These are phyloP conservation scores for Phoma sp. DNA, from an alignment of 2,329 filamentous ascomycete species.

Conservation along the genomic window DNA sequence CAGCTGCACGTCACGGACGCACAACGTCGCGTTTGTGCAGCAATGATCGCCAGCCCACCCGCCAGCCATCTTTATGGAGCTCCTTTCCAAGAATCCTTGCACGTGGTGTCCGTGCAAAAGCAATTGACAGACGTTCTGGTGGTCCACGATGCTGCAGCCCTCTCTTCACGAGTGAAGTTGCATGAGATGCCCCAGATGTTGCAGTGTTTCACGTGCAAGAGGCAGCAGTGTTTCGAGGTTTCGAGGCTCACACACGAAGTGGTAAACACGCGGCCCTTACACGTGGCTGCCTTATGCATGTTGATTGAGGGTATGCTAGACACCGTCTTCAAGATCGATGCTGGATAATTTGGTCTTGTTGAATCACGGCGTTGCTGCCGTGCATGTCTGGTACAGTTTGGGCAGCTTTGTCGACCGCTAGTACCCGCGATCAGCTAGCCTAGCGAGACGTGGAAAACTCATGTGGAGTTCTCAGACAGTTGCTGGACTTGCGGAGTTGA, in stretches of 20 bases:
- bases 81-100: not conserved
- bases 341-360: not conserved
- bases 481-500: not conserved
- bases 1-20: slow-evolving; percentile 16
- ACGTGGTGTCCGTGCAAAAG: slow-evolving; percentile 1
- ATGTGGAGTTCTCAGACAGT: not conserved
- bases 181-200: not conserved
- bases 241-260: not conserved
- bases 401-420: slow-evolving; percentile 6
- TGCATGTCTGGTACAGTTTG: not conserved
- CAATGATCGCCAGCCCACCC: slow-evolving; percentile 9
- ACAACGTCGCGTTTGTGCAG: slow-evolving; percentile 14
- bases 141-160: not conserved
- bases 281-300: not conserved
- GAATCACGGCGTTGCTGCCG: not conserved
- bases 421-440: slow-evolving; percentile 2
- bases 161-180: not conserved
- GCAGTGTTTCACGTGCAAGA: slow-evolving; percentile 6
- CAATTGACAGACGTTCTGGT: not conserved
- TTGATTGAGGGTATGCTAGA: not conserved
- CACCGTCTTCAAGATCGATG: not conserved
- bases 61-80: slow-evolving; percentile 13
- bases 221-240: slow-evolving; percentile 6
- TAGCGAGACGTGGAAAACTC: not conserved
- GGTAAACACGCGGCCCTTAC: slow-evolving; percentile 1